Base-by-base conservation (phyloP, 1,284 basidiomycete genomes). In the Cystobasidium pallidum region DNA sequence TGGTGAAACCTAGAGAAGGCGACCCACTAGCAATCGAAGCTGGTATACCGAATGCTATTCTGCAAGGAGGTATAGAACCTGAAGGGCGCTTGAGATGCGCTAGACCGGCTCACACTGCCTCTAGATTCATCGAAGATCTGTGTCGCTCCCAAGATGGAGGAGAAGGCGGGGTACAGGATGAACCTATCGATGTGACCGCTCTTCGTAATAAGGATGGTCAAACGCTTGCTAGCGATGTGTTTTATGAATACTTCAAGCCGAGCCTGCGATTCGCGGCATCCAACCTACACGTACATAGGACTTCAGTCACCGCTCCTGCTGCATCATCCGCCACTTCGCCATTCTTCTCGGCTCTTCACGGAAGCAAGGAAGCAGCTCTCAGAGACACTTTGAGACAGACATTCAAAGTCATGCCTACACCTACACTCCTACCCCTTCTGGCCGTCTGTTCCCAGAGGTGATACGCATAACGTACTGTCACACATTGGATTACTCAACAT, bases 61-160 rank as follows among this genome's bases (percentile, higher is more conserved):
- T 43, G 7, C 10, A 10, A 24, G 26, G 41, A 41, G 58, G 41
- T 19, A 15, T 61, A 28, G 58, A 61, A 61, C 26, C 39, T 43
- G 21, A 61, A 45, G 41, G 45, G 26, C 7, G 58, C 13, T 45
- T 45, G 58, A 43, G 34, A 61, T 43, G 3, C 45, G 19, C n/a
- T 26, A 61, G 39, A 57, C 58, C 58, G 3, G 58, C 58, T 61
- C 58, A 43, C 19, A 24, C 24, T 15, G 24, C 24, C 45, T 61
- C 58, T 43, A 61, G 21, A 43, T 61, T 61, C n/a, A 28, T 61
- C n/a, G 58, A 61, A 45, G 58, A 61, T 61, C n/a, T 61, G 34
- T 24, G n/a, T 36, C 58, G 34, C 30, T 45, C 43, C 43, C 30
- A 61, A 11, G 58, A 41, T 26, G 13, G 15, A 43, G 13, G n/a